A percentile compares a stretch with the other conserved stretches of the same genome.
phyloP scores from a whole-genome alignment of 352 stramenopile genomes.

The Saprolegnia parasitica region DNA sequence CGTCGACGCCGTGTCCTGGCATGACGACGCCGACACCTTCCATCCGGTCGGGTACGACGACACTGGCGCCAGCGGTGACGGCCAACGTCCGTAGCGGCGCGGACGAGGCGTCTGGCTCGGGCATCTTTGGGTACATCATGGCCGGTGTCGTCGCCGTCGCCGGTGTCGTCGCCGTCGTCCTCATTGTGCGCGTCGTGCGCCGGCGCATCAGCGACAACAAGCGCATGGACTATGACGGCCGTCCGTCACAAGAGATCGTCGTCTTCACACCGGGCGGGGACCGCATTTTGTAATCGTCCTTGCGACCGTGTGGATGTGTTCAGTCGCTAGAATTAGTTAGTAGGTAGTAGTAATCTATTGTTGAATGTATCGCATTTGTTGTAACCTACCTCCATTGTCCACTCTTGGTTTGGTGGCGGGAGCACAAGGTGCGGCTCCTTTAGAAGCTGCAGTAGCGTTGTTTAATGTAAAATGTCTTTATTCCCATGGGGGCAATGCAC shows the following conservation, averaged over 20 bases:
- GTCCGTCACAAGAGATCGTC: background rate
- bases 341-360: too few species aligned
- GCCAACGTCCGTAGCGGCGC: background rate
- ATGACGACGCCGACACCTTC: background rate
- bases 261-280: background rate
- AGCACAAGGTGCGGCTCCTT: too few species aligned
- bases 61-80: too few species aligned
- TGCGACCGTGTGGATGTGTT: too few species aligned
- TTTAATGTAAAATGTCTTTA: too few species aligned
- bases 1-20: background rate
- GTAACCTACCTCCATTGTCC: too few species aligned
- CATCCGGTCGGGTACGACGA: background rate
- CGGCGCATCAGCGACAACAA: background rate
- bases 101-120: background rate
- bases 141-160: background rate
- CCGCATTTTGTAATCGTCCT: background rate
- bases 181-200: background rate
- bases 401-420: too few species aligned
- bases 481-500: too few species aligned
- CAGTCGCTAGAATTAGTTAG: too few species aligned
- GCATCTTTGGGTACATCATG: background rate
- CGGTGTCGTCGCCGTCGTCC: background rate
- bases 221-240: background rate
- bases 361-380: too few species aligned
- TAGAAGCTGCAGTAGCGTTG: too few species aligned